A percentile compares a stretch with the other conserved stretches of the same genome.
Evolutionary conservation across 2,329 filamentous ascomycete species (phyloP).

Genomic region (Fusarium clavum): DNA sequence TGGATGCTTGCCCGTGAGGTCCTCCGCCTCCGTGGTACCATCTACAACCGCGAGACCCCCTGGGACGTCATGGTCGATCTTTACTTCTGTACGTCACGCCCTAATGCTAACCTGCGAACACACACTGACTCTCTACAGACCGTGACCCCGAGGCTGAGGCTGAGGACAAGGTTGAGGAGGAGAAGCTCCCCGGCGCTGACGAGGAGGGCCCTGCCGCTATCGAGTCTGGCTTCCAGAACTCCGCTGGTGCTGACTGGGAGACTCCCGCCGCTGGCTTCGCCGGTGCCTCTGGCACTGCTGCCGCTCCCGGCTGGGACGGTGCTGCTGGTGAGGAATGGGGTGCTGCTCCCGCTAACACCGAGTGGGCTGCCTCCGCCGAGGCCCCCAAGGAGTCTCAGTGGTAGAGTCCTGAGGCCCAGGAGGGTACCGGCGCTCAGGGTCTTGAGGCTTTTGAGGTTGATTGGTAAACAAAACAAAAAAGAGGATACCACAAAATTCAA

Average conservation of each 20-base stretch:
- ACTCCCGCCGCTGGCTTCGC: conserved; percentile 78
- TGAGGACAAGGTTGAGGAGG: conserved; percentile 95
- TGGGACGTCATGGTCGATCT: conserved; percentile 99
- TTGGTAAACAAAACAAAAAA: conserved; percentile 41
- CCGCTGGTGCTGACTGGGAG: conserved; percentile 82
- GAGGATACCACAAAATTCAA: conserved; percentile 36
- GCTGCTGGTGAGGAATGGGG: conserved; percentile 72
- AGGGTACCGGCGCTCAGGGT: conserved; percentile 7
- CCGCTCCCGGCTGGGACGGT: conserved; percentile 67
- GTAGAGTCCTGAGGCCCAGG: conserved; percentile 54
- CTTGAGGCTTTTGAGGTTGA: background rate
- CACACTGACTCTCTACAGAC: conserved; percentile 63
- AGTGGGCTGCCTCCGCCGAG: conserved; percentile 74
- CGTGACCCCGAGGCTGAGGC: conserved; percentile 99
- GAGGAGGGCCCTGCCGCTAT: conserved; percentile 84
- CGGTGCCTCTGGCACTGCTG: conserved; percentile 62
- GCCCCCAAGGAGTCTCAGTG: conserved; percentile 68
- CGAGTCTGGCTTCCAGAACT: conserved; percentile 78
- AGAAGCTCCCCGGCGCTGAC: conserved; percentile 88
- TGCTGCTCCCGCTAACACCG: conserved; percentile 70
- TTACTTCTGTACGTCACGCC: conserved; percentile 84
- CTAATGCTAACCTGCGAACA: background rate
- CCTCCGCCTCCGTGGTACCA: conserved; percentile 96
- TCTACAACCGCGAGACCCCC: conserved; percentile 93
- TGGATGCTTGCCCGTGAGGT: conserved; percentile 99